Conservation (phyloP, 2,329 filamentous ascomycete genomes). For the Neocatenulostroma microsporum region DNA sequence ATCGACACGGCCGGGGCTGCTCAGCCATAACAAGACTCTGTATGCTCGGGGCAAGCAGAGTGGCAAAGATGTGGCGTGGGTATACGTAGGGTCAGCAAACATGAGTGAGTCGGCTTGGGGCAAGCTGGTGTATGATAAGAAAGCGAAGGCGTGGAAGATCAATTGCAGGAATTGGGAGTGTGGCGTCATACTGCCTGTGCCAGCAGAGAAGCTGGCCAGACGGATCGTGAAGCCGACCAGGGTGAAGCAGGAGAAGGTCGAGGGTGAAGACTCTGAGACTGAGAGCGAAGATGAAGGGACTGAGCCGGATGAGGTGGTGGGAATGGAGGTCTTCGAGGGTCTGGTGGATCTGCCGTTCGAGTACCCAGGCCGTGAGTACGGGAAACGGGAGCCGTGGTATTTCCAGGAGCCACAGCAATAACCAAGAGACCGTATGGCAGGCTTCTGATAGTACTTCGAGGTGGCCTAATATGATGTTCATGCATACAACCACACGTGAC, state of each 20-base stretch:
- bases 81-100: conserved; percentile 85
- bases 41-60: conserved; percentile 29
- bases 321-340: conserved; percentile 46
- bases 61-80: conserved; percentile 53
- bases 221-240: conserved; percentile 12
- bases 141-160: conserved; percentile 59
- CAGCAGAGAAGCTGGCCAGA: conserved; percentile 13
- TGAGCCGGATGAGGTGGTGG: conserved; percentile 16
- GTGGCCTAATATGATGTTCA: no score
- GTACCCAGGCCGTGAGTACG: conserved; percentile 49
- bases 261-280: conserved; percentile 12
- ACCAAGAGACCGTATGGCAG: no score
- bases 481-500: no score
- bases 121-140: conserved; percentile 63
- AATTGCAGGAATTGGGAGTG: conserved; percentile 94
- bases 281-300: conserved; percentile 12
- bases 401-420: conserved; percentile 25
- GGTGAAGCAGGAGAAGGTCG: conserved; percentile 12
- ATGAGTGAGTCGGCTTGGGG: conserved; percentile 94
- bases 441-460: no score
- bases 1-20: conserved; percentile 60
- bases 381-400: conserved; percentile 39
- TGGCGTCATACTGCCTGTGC: conserved; percentile 67
- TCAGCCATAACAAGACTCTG: conserved; percentile 75
- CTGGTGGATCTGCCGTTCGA: conserved; percentile 58